Conservation (phyloP, 1,284 basidiomycete species). For the Puccinia polysora region DNA sequence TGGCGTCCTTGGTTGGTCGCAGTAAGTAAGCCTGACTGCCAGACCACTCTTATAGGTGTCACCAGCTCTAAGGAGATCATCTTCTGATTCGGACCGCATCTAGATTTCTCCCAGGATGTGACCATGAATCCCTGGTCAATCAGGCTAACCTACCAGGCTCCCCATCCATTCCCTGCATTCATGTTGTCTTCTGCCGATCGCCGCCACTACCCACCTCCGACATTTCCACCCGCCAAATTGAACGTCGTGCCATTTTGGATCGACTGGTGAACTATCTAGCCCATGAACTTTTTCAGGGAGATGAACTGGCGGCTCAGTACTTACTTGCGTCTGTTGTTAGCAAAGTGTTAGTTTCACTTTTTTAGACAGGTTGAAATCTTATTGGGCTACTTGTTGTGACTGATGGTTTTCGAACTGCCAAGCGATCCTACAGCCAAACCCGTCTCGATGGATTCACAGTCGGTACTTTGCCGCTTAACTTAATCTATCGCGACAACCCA, state of each 20-base stretch:
- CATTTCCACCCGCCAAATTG: background rate
- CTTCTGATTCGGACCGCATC: background rate
- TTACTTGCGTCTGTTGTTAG: conserved; percentile 5
- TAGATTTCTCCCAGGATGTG: background rate
- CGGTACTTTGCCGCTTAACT: conserved; percentile 33
- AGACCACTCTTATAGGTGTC: background rate
- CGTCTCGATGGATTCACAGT: conserved; percentile 24
- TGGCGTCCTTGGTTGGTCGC: conserved; percentile 39
- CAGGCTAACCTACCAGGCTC: background rate
- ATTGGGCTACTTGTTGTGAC: background rate
- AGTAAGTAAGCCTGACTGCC: conserved; percentile 12
- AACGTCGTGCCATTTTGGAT: background rate
- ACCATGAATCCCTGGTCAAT: background rate
- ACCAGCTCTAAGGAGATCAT: background rate
- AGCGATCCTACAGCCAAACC: conserved; percentile 25
- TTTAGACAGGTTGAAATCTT: background rate
- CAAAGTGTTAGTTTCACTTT: conserved; percentile 23
- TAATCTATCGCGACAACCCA: conserved; percentile 22
- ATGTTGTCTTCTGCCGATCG: conserved; percentile 30
- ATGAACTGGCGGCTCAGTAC: conserved; percentile 38
- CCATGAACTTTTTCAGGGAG: conserved; percentile 17
- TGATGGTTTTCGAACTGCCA: background rate
- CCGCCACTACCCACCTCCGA: conserved; percentile 1
- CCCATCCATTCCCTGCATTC: conserved; percentile 27
- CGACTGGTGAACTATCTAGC: conserved; percentile 23